phyloP scores from a whole-genome alignment of 371 early-diverging fungal species.

The Rhizopus delemar region DNA sequence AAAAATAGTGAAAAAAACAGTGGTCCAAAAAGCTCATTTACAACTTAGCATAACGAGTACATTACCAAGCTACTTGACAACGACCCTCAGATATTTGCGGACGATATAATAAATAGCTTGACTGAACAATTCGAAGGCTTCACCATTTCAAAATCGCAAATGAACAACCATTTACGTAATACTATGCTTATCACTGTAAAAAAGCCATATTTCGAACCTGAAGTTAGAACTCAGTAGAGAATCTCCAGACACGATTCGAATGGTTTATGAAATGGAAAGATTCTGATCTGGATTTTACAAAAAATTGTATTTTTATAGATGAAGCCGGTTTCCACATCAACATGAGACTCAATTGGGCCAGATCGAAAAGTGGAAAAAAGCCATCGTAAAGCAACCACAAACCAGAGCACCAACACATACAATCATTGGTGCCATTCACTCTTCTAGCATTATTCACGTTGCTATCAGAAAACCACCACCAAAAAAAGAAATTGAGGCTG shows the following conservation, averaged over 20 bases:
- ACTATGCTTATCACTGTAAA: slow-evolving; percentile 8
- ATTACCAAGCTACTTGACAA: no score
- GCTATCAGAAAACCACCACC: slow-evolving; percentile 19
- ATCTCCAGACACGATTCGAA: slow-evolving; percentile 5
- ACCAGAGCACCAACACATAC: slow-evolving; percentile 18
- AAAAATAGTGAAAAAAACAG: no score
- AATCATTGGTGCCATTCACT: slow-evolving; percentile 17
- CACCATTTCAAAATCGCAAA: slow-evolving; percentile 12
- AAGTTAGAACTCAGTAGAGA: slow-evolving; percentile 11
- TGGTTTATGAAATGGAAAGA: slow-evolving; percentile 21
- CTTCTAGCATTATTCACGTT: slow-evolving; percentile 14
- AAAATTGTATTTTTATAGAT: slow-evolving; percentile 25
- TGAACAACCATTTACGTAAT: slow-evolving; percentile 13
- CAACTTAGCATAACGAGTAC: no score
- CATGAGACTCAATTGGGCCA: slow-evolving; percentile 14
- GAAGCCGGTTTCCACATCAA: slow-evolving; percentile 18
- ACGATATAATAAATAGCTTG: slow-evolving; percentile 10
- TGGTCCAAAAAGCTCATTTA: no score
- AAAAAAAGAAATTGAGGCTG: slow-evolving; percentile 8
- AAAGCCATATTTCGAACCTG: slow-evolving; percentile 7
- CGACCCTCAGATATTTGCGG: slow-evolving; percentile 15
- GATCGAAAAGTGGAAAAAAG: slow-evolving; percentile 4
- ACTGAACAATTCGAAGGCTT: slow-evolving; percentile 15
- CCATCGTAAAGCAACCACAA: slow-evolving; percentile 14
- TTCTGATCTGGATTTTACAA: slow-evolving; percentile 18